Evolutionary conservation across 768 basidiomycete species (phyloP).

Genomic region (Holtermannia corniformis): DNA sequence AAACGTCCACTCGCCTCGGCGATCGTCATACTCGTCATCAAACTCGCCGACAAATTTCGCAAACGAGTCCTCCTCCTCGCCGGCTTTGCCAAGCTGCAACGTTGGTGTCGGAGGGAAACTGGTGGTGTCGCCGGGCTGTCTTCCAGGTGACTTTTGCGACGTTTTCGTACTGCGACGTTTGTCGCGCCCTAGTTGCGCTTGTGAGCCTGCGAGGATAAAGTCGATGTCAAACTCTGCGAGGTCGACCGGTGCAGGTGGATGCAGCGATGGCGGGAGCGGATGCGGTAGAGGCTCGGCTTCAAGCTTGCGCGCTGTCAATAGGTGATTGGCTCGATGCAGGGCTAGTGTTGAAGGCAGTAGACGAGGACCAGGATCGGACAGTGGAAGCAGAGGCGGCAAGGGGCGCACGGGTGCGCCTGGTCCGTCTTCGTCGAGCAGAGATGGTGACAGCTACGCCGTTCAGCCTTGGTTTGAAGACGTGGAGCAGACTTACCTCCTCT

Average conservation of each 20-base stretch:
- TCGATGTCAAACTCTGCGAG: constrained; percentile 43
- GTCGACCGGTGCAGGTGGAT: constrained; percentile 39
- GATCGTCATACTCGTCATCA: constrained; percentile 41
- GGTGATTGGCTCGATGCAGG: constrained; percentile 37
- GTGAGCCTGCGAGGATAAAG: constrained; percentile 41
- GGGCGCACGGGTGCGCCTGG: constrained; percentile 20
- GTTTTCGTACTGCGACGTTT: neutral
- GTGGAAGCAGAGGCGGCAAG: constrained; percentile 35
- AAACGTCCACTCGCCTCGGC: constrained; percentile 42
- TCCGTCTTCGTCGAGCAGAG: neutral
- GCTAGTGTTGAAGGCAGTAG: constrained; percentile 38
- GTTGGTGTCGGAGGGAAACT: constrained; percentile 14
- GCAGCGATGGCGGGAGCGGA: constrained; percentile 38
- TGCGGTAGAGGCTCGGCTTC: constrained; percentile 38
- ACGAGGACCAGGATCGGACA: constrained; percentile 40
- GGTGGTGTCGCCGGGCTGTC: neutral
- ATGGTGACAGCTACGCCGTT: constrained; percentile 1
- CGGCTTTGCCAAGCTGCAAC: constrained; percentile 26
- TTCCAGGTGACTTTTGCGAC: neutral
- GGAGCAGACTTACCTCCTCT: no score
- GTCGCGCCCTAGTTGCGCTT: constrained; percentile 27
- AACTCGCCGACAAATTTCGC: constrained; percentile 42
- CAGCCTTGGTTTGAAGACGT: no score
- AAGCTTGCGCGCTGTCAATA: constrained; percentile 34
- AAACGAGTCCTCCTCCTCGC: constrained; percentile 41